Conservation (phyloP, 1,284 basidiomycete species). For the Clitocybe nebularis region DNA sequence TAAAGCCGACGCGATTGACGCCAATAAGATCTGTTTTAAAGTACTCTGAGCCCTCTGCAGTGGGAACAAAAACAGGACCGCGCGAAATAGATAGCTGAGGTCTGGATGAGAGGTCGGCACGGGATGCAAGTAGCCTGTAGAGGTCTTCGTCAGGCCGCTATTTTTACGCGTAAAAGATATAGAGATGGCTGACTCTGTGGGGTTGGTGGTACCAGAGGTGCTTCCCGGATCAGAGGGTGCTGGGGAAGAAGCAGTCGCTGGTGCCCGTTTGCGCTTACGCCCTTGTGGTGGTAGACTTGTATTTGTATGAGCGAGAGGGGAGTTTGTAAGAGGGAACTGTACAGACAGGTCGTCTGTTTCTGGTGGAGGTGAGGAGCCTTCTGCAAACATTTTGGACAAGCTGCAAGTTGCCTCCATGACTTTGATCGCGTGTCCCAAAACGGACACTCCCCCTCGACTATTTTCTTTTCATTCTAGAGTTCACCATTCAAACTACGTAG, state of each 20-base stretch:
- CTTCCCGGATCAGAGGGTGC: constrained; percentile 41
- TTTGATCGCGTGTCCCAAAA: constrained; percentile 8
- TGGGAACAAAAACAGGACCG: constrained; percentile 60
- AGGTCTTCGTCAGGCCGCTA: constrained; percentile 1
- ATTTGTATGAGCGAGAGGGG: constrained; percentile 2
- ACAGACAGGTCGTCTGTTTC: constrained; percentile 15
- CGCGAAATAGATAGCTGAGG: constrained; percentile 69
- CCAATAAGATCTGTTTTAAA: constrained; percentile 66
- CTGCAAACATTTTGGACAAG: constrained; percentile 16
- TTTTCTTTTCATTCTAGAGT: background rate
- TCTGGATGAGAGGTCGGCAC: constrained; percentile 60
- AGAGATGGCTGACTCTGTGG: constrained; percentile 31
- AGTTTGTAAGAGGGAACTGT: constrained; percentile 6
- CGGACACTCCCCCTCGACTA: background rate
- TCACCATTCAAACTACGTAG: constrained; percentile 7
- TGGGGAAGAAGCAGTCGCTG: constrained; percentile 36
- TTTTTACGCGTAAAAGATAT: background rate
- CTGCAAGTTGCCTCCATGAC: constrained; percentile 4
- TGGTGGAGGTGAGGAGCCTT: constrained; percentile 25
- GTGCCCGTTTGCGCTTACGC: constrained; percentile 40
- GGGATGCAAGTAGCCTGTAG: constrained; percentile 53
- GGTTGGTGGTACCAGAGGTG: constrained; percentile 23
- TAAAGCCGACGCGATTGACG: constrained; percentile 73
- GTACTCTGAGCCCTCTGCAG: constrained; percentile 51
- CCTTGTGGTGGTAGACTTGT: constrained; percentile 10